Conservation (phyloP, 2,329 filamentous ascomycete genomes). For the Cladosporium colombiae region DNA sequence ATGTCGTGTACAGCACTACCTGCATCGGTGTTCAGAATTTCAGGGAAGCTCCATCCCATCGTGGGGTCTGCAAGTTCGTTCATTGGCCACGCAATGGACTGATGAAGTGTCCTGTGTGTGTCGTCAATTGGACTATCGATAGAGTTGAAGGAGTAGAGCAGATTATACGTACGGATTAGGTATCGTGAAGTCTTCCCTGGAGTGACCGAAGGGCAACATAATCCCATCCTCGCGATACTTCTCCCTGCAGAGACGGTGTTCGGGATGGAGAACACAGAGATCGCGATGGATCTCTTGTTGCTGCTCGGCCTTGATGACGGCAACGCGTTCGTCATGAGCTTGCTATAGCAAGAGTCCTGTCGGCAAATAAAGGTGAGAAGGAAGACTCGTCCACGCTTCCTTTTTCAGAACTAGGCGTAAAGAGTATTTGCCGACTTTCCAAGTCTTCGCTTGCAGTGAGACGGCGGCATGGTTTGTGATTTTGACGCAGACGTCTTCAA, state of each 20-base stretch:
- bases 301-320: neutral
- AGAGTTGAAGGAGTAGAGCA: neutral
- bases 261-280: conserved; percentile 30
- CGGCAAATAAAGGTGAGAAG: neutral
- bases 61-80: neutral
- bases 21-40: neutral
- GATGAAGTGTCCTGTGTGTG: neutral
- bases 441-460: neutral
- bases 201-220: conserved; percentile 44
- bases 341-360: neutral
- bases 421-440: neutral
- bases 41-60: neutral
- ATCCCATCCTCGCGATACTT: conserved; percentile 43
- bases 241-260: conserved; percentile 31
- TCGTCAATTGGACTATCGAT: neutral
- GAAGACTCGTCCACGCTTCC: neutral
- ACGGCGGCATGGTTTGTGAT: neutral
- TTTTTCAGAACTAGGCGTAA: neutral
- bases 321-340: neutral
- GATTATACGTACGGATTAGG: conserved; percentile 45
- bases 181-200: conserved; percentile 34
- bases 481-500: neutral
- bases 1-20: neutral
- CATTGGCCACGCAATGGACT: neutral
- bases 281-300: conserved; percentile 16